Evolutionary conservation across 2,329 filamentous ascomycete species (phyloP).

Genomic region (Microcyclospora pomicola): DNA sequence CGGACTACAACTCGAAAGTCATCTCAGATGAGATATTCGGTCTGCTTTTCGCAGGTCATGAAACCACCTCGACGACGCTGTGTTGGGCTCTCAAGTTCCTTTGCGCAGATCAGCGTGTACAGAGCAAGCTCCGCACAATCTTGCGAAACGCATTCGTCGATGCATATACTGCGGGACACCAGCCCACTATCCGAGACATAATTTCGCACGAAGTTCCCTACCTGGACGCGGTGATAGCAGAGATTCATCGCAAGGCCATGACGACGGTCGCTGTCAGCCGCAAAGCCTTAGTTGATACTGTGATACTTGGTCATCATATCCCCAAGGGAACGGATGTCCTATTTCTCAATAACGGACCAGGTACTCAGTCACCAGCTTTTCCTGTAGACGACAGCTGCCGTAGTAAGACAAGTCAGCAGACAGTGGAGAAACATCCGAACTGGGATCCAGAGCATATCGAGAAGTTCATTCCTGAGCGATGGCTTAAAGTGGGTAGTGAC

Average conservation of each 20-base stretch:
- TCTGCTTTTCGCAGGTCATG: slow-evolving; percentile 31
- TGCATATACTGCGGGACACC: slow-evolving; percentile 5
- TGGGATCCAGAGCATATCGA: slow-evolving; percentile 19
- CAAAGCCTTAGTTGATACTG: slow-evolving; percentile 23
- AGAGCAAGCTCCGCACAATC: slow-evolving; percentile 22
- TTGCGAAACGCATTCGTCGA: slow-evolving; percentile 18
- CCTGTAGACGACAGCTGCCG: slow-evolving; percentile 19
- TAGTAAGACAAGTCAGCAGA: slow-evolving; percentile 17
- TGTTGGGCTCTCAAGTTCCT: slow-evolving; percentile 30
- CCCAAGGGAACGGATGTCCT: slow-evolving; percentile 26
- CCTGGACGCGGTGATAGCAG: slow-evolving; percentile 31
- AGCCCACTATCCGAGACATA: slow-evolving; percentile 23
- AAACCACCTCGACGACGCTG: slow-evolving; percentile 32
- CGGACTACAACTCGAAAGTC: slow-evolving; percentile 14
- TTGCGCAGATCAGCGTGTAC: slow-evolving; percentile 21
- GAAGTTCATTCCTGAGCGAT: slow-evolving; percentile 28
- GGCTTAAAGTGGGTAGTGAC: slow-evolving; percentile 21
- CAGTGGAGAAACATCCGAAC: slow-evolving; percentile 13
- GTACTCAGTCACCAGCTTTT: slow-evolving; percentile 2
- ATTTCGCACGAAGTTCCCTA: slow-evolving; percentile 18
- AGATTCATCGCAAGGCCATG: slow-evolving; percentile 23
- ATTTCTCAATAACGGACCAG: too few species aligned
- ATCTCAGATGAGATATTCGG: slow-evolving; percentile 19
- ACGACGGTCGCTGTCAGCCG: slow-evolving; percentile 19
- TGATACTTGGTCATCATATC: slow-evolving; percentile 28